A percentile compares a stretch with the other conserved stretches of the same genome.
Evolutionary conservation across 2,329 filamentous ascomycete species (phyloP).

Genomic region (Fusarium marasasianum): DNA sequence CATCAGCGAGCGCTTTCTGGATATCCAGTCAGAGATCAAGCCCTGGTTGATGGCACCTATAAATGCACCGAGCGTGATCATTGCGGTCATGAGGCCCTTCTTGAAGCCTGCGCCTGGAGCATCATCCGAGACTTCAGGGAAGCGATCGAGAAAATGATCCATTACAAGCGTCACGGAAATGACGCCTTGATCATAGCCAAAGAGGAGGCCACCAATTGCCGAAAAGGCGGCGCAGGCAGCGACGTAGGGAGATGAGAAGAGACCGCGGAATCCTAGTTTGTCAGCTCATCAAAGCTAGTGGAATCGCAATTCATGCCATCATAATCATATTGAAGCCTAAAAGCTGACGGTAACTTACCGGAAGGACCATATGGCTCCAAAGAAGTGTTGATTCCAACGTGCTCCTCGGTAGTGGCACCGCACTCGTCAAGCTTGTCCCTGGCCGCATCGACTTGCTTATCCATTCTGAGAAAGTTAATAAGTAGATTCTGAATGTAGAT

Average conservation of each 20-base stretch:
- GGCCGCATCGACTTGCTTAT: not conserved
- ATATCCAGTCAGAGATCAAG: slow-evolving; percentile 48
- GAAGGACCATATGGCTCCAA: slow-evolving; percentile 12
- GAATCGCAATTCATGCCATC: too few relatives aligned
- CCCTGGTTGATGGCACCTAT: slow-evolving; percentile 57
- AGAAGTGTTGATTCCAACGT: not conserved
- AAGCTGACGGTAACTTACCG: not conserved
- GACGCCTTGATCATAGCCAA: slow-evolving; percentile 53
- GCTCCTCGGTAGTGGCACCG: not conserved
- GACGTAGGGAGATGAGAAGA: slow-evolving; percentile 47
- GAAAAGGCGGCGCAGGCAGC: slow-evolving; percentile 46
- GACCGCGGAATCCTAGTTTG: slow-evolving; percentile 43
- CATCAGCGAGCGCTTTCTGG: slow-evolving; percentile 47
- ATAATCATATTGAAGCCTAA: too few relatives aligned
- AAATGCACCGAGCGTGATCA: slow-evolving; percentile 58
- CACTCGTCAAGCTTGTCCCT: slow-evolving; percentile 10
- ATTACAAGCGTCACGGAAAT: slow-evolving; percentile 52
- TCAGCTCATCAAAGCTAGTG: not conserved
- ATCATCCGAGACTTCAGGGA: slow-evolving; percentile 45
- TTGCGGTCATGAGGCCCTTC: slow-evolving; percentile 59
- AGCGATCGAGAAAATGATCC: slow-evolving; percentile 47
- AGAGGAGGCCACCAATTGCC: slow-evolving; percentile 53
- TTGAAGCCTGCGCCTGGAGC: slow-evolving; percentile 51
- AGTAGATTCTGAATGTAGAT: not conserved
- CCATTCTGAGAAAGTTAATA: not conserved